A percentile compares a stretch with the other conserved stretches of the same genome.
These are phyloP conservation scores for Clonostachys rosea DNA, from an alignment of 2,329 filamentous ascomycete species.

Conservation along the genomic window DNA sequence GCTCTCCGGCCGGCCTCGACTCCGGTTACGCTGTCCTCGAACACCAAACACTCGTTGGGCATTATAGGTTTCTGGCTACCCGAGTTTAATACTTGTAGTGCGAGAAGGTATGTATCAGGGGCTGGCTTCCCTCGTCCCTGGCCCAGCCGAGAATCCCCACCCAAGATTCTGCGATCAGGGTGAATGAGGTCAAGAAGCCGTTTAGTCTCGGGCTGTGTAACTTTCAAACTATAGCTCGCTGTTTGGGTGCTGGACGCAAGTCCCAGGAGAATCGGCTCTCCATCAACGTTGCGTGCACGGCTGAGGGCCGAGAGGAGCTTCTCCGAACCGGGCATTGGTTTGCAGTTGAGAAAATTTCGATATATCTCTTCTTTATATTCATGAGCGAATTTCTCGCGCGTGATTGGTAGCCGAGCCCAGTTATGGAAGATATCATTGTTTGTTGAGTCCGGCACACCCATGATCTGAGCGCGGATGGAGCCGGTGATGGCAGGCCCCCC, in stretches of 20 bases:
- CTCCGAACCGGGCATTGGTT: conserved; percentile 59
- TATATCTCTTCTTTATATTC: conserved; percentile 18
- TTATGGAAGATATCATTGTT: conserved; percentile 54
- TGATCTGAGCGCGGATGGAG: conserved; percentile 65
- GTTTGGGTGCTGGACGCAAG: conserved; percentile 60
- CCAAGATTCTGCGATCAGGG: conserved; percentile 50
- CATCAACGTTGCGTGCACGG: conserved; percentile 11
- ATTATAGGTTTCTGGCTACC: conserved; percentile 28
- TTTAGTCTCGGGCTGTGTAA: conserved; percentile 17
- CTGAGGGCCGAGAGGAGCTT: conserved; percentile 44
- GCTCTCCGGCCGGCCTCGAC: conserved; percentile 67
- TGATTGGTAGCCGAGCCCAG: conserved; percentile 64
- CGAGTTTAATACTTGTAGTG: conserved; percentile 59
- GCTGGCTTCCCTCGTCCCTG: conserved; percentile 64
- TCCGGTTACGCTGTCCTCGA: conserved; percentile 69
- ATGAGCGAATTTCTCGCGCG: conserved; percentile 33
- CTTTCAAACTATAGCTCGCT: conserved; percentile 60
- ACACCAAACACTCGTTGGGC: conserved; percentile 67
- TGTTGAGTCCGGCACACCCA: conserved; percentile 52
- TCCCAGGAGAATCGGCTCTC: conserved; percentile 47
- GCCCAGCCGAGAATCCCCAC: conserved; percentile 61
- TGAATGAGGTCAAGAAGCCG: conserved; percentile 37
- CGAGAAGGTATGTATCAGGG: conserved; percentile 69
- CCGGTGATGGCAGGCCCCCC: conserved; percentile 56
- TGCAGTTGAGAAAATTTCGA: conserved; percentile 27